Base-by-base conservation (phyloP, 2,329 filamentous ascomycete species). In the Exserohilum turcica region DNA sequence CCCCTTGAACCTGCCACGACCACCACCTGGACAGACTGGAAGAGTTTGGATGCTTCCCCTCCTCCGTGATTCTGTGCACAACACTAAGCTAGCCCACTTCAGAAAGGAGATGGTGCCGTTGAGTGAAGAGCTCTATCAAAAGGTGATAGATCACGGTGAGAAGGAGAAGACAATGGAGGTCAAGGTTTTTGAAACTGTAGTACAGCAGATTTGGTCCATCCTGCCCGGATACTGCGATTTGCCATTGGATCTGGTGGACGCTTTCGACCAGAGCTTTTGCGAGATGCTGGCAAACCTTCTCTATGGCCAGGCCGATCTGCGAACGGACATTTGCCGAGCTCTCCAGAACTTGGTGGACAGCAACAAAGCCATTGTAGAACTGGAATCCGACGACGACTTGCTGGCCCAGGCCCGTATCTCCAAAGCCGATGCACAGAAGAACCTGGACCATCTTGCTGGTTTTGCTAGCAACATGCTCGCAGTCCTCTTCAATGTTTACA, bases 401-500 rank as follows among this genome's bases (percentile, higher is more conserved):
- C 79, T 94, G 31, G 80, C 91, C 10, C 90, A 93, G 71, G 88
- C 89, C 65, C 83, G 92, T 43, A 84, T 97, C 12, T 86, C 89
- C 3, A 92, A 89, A 71, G 83, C 80, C 3, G 81, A 86, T 33
- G 93, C 94, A 0, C 79, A 86, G 72, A 87, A 87, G 75, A 97
- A 97, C 70, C 78, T 97, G 33, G 79, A 85, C n/a, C 88, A 96
- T 71, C 80, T 99, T 10, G 86, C 90, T 13, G 79, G 80, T 1
- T 92, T 94, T 69, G 84, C 93, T 1, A 88, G 88, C 56, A 97
- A 97, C 67, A 84, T 99, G 76, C 84, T 99, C 36, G 92, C 94
- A 6, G 93, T 97, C 0, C 80, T 99, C n/a, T 97, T 99, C 82
- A 99, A 99, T 71, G 93, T 99, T 38, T 99, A 99, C 78, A 96